Base-by-base conservation (phyloP, 768 basidiomycete genomes). In the Tylopilus rubrobrunneus region DNA sequence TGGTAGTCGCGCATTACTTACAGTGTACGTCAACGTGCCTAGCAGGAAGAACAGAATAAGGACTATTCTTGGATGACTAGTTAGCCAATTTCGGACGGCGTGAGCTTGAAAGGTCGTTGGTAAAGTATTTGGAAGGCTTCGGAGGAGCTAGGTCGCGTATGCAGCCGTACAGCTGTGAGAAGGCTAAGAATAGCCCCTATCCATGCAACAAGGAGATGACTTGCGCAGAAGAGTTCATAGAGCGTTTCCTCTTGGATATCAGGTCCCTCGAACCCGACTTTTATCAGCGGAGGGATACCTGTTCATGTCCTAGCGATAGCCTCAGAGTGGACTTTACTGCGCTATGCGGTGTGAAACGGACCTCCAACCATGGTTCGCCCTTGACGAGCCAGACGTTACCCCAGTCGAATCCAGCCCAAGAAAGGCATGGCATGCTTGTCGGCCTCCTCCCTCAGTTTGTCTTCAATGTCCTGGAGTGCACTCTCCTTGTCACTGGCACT, bases 1-100 rank as follows among this genome's bases (percentile, higher is more conserved):
- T 49, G 23, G 45, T 17, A 33, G 34, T 19, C n/a, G 52, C 83
- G n/a, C n/a, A n/a, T n/a, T n/a, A n/a, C n/a, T 55, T 57, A 92
- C 92, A 7, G 90, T 87, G 66, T 96, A 97, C 21, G 91, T 91
- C n/a, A n/a, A n/a, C n/a, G n/a, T n/a, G n/a, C n/a, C n/a, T n/a
- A n/a, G n/a, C n/a, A n/a, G n/a, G n/a, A n/a, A n/a, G n/a, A n/a
- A n/a, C n/a, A n/a, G n/a, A n/a, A n/a, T n/a, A n/a, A n/a, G n/a
- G n/a, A n/a, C n/a, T n/a, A n/a, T n/a, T n/a, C n/a, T n/a, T n/a
- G n/a, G n/a, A n/a, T n/a, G 95, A n/a, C 71, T 76, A 2, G 87
- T 76, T 56, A 93, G 76, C 88, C 93, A 98, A 66, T 86, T 85
- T 31, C 88, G 77, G 28, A 92, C 67, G 19, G 68, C 76, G 60